Conservation (phyloP, 345 rosid species). For the Diplotaxis tenuifolia region DNA sequence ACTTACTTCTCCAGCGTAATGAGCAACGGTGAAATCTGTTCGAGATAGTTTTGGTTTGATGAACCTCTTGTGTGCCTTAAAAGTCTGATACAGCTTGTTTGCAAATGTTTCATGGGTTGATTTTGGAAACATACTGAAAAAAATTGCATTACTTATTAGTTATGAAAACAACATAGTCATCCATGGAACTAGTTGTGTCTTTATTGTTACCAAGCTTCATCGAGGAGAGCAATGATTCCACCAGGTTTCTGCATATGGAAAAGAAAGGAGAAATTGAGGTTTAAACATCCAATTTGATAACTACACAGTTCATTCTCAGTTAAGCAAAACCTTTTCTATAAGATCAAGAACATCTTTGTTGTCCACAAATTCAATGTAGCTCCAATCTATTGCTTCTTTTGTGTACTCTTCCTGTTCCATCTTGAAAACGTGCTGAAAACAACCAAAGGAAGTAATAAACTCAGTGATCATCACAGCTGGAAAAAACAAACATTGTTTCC, state of each 20-base stretch:
- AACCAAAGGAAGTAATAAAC: neutral
- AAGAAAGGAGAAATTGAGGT: neutral
- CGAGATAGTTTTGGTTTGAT: conserved; percentile 94
- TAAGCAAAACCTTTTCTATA: conserved; percentile 2
- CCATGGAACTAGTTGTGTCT: neutral
- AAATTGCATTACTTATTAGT: neutral
- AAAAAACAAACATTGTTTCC: neutral
- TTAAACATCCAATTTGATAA: neutral
- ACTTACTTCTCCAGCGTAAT: conserved; percentile 96
- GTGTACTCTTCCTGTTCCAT: conserved; percentile 16
- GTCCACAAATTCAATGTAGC: conserved; percentile 16
- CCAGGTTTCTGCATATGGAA: conserved; percentile 65
- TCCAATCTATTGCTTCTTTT: conserved; percentile 16
- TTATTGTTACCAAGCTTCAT: conserved; percentile 72
- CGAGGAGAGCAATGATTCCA: conserved; percentile 77
- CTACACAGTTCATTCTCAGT: neutral
- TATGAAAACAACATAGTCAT: neutral
- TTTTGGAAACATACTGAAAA: conserved; percentile 95
- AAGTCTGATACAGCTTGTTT: conserved; percentile 93
- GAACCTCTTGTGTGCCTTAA: conserved; percentile 80
- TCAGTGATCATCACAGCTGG: neutral
- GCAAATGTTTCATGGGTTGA: conserved; percentile 97
- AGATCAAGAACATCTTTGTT: conserved; percentile 14
- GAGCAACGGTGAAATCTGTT: conserved; percentile 84
- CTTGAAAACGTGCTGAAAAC: conserved; percentile 13